Base-by-base conservation (phyloP, 768 basidiomycete species). In the Pulveroboletus sp. region DNA sequence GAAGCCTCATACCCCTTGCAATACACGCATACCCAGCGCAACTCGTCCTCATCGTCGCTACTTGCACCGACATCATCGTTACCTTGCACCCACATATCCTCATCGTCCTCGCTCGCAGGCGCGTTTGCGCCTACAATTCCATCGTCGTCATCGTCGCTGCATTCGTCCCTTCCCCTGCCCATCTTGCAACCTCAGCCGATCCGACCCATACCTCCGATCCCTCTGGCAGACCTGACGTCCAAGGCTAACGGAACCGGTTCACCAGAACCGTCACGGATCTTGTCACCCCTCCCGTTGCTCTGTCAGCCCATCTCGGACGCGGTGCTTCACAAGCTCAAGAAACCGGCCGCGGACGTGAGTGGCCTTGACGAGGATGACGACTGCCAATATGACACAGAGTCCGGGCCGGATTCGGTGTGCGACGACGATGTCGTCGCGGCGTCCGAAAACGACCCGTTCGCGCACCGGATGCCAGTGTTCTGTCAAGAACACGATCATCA, bases 251-350 rank as follows among this genome's bases (percentile, higher is more conserved):
- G 62, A 8, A 20, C 20, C 22, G 29, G 44, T 27, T 39, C 40
- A 20, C 35, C 47, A 19, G 37, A 41, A 16, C 49, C 48, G 2
- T 45, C 40, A 13, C 54, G 38, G 45, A 54, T 41, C 27, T 50
- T 65, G 14, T 68, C 67, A 1, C 65, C 65, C 10, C 60, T 68
- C 9, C 67, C 66, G 6, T 42, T 68, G 47, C 68, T 68, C 36
- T 68, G 66, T 36, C 66, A 68, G 47, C 66, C 66, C 3, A 68
- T 68, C 3, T 69, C 68, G 19, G 66, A 68, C 40, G 58, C 57
- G 9, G 31, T 68, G 40, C 46, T 66, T 46, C 70, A 68, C 48
- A 68, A 64, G 19, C 37, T 68, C 45, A 62, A 58, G 44, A 47
- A 45, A 27, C 24, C 48, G 12, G 27, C 40, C n/a, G n/a, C 44